Conservation (phyloP, 352 stramenopile genomes). For the Pythium oligandrum region DNA sequence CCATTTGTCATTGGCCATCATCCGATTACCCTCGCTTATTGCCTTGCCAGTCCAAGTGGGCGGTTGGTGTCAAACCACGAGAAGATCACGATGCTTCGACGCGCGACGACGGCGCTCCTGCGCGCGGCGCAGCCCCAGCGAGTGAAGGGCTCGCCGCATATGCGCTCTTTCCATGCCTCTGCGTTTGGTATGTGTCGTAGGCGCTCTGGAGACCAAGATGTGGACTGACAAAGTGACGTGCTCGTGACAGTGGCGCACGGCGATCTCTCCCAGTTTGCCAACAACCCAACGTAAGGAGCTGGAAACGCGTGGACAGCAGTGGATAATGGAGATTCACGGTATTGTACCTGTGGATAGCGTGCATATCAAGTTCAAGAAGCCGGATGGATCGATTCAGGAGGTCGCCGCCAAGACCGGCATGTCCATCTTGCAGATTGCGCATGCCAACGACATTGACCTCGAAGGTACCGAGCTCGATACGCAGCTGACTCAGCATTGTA, state of each 20-base stretch:
- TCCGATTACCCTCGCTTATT: too few species aligned
- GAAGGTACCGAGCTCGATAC: constrained; percentile 51
- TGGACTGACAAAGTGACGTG: neutral
- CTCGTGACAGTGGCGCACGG: constrained; percentile 32
- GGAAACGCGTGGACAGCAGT: neutral
- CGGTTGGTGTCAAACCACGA: neutral
- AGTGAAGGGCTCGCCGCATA: neutral
- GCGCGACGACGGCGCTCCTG: neutral
- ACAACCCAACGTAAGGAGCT: constrained; percentile 50
- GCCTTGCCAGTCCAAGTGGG: neutral
- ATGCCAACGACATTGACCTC: constrained; percentile 92
- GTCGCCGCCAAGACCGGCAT: constrained; percentile 76
- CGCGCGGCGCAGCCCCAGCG: too few species aligned
- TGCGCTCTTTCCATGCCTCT: neutral
- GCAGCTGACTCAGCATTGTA: neutral
- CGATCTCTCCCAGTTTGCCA: constrained; percentile 52
- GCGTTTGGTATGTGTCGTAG: neutral
- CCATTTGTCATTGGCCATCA: too few species aligned
- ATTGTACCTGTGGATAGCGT: constrained; percentile 32
- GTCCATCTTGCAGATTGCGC: constrained; percentile 90
- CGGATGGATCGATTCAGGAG: constrained; percentile 50
- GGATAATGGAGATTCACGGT: neutral
- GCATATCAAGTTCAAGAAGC: constrained; percentile 68
- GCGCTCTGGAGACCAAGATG: neutral
- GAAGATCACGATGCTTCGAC: neutral